phyloP scores from a whole-genome alignment of 2,329 filamentous ascomycete genomes.

The Cryphonectria naterciae region DNA sequence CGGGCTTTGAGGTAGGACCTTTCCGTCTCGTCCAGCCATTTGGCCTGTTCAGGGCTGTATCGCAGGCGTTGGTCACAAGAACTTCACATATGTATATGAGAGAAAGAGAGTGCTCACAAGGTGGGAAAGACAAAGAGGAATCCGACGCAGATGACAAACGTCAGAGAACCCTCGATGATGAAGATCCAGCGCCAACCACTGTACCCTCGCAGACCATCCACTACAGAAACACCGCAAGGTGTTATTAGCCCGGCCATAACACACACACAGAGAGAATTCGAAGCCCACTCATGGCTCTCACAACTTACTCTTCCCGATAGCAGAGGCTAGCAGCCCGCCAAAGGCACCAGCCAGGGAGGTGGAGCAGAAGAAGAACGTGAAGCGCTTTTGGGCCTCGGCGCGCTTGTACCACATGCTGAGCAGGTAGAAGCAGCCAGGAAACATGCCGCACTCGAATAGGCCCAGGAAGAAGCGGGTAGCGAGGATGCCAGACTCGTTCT shows the following conservation, averaged over 20 bases:
- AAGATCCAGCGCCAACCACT: conserved; percentile 82
- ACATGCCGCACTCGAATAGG: conserved; percentile 75
- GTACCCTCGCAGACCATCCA: conserved; percentile 73
- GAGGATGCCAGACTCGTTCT: conserved; percentile 77
- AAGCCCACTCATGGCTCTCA: not conserved
- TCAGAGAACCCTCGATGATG: conserved; percentile 73
- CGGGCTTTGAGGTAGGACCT: conserved; percentile 67
- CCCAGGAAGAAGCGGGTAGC: conserved; percentile 86
- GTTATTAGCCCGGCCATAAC: no score
- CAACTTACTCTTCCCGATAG: conserved; percentile 74
- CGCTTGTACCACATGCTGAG: conserved; percentile 91
- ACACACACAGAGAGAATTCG: no score
- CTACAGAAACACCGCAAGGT: conserved; percentile 29
- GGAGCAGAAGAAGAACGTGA: conserved; percentile 89
- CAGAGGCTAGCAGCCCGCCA: conserved; percentile 81
- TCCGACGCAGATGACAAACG: conserved; percentile 61
- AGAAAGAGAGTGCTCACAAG: conserved; percentile 51
- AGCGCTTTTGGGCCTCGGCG: conserved; percentile 85
- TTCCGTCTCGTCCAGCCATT: conserved; percentile 74
- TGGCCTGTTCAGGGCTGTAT: conserved; percentile 65
- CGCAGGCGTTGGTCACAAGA: conserved; percentile 12
- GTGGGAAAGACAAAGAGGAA: conserved; percentile 73
- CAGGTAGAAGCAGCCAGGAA: conserved; percentile 66
- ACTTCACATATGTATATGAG: not conserved
- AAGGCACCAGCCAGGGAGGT: conserved; percentile 83